Percentiles rank a stretch among this genome's conserved stretches.
Evolutionary conservation across 345 rosid species (phyloP).

Genomic region (Eucalyptus pauciflora): DNA sequence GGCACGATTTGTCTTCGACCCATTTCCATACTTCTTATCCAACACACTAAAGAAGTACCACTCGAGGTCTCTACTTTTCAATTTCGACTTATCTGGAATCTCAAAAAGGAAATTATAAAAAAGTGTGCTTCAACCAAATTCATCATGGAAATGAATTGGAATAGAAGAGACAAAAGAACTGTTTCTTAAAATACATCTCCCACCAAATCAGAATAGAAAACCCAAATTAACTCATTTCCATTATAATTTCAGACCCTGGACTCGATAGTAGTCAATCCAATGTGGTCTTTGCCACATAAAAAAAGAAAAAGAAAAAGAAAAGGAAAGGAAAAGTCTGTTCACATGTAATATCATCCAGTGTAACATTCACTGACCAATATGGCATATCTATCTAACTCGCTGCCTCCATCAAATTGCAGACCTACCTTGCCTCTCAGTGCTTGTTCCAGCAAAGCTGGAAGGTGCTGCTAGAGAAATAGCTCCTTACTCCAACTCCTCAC

Average conservation of each 20-base stretch:
- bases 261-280: not conserved
- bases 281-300: not conserved
- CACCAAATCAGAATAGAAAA: not conserved
- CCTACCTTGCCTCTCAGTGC: not conserved
- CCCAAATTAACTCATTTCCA: not conserved
- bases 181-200: not conserved
- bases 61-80: conserved; percentile 84
- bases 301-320: too few relatives aligned
- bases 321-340: not conserved
- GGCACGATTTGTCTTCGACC: conserved; percentile 84
- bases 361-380: not conserved
- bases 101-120: not conserved
- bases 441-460: not conserved
- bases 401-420: not conserved
- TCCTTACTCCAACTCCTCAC: not conserved
- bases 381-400: not conserved
- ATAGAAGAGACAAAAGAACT: not conserved
- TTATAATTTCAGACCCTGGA: not conserved
- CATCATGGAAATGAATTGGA: not conserved
- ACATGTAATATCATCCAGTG: not conserved
- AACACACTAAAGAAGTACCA: conserved; percentile 86
- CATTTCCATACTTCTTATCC: conserved; percentile 84
- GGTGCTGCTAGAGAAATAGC: not conserved
- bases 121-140: not conserved
- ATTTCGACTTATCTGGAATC: conserved; percentile 50